These are phyloP conservation scores for Arthrobotrys musiformis DNA, from an alignment of 2,329 filamentous ascomycete genomes.

Conservation along the genomic window DNA sequence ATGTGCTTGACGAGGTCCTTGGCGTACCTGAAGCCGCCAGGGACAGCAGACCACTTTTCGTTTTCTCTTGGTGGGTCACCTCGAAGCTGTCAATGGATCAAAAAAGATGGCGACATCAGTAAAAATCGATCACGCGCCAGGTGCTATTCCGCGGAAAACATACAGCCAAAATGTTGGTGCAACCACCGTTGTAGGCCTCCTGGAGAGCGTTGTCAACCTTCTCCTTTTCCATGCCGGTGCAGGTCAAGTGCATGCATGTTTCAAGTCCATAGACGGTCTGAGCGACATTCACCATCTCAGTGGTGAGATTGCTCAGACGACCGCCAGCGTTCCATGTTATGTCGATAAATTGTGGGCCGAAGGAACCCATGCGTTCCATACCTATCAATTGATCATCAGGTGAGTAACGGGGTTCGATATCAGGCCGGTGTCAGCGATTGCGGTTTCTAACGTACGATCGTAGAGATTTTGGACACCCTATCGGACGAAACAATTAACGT, in stretches of 20 bases:
- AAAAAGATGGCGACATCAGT: not conserved
- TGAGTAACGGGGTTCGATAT: not conserved
- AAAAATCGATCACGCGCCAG: conserved; percentile 7
- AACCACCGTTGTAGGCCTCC: conserved; percentile 91
- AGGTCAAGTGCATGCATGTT: conserved; percentile 99
- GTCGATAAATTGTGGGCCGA: conserved; percentile 95
- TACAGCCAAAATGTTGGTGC: conserved; percentile 90
- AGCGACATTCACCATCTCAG: conserved; percentile 96
- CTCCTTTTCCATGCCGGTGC: conserved; percentile 94
- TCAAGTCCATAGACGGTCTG: conserved; percentile 95
- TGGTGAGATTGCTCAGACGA: conserved; percentile 87
- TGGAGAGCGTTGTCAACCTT: conserved; percentile 90
- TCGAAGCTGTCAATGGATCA: conserved; percentile 67
- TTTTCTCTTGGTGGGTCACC: conserved; percentile 94
- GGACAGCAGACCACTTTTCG: conserved; percentile 89
- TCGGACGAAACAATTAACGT: conserved; percentile 51
- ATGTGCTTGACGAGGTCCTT: conserved; percentile 90
- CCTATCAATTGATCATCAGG: conserved; percentile 56
- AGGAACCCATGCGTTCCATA: conserved; percentile 98
- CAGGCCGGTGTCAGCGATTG: not conserved
- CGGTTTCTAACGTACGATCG: conserved; percentile 70
- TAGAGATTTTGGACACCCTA: conserved; percentile 96
- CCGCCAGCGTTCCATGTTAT: conserved; percentile 98
- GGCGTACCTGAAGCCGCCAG: conserved; percentile 89
- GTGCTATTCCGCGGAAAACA: not conserved